These are phyloP conservation scores for Populus nigra DNA, from an alignment of 345 rosid genomes.

Conservation along the genomic window DNA sequence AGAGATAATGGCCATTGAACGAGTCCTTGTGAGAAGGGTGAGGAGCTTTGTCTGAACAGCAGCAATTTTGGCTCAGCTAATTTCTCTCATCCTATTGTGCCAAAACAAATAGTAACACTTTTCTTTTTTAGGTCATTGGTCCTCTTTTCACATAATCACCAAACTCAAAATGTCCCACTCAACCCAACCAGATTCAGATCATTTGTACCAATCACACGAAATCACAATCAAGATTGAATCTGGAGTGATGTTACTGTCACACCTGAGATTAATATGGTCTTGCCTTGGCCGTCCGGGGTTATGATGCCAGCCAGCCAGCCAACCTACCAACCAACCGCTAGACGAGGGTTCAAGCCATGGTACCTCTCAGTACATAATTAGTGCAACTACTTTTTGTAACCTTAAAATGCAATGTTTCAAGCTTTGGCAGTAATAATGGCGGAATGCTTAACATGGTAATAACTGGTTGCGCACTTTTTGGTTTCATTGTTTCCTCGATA, in stretches of 20 bases:
- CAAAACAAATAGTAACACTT: neutral
- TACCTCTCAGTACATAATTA: too few relatives aligned
- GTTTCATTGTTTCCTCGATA: neutral
- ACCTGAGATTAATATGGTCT: neutral
- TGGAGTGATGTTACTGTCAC: neutral
- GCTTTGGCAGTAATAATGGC: too few relatives aligned
- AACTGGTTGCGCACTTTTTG: neutral
- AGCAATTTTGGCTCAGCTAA: neutral
- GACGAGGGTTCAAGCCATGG: too few relatives aligned
- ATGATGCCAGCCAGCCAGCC: neutral
- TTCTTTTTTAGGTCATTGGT: neutral
- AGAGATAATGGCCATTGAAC: conserved; percentile 34
- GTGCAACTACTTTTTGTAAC: too few relatives aligned
- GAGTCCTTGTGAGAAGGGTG: conserved; percentile 41
- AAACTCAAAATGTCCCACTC: neutral
- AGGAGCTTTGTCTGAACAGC: conserved; percentile 22
- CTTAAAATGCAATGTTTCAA: too few relatives aligned
- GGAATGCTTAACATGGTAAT: neutral
- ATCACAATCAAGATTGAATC: neutral
- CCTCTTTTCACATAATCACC: neutral
- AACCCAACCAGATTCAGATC: neutral
- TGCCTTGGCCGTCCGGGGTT: neutral
- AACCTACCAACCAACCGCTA: too few relatives aligned
- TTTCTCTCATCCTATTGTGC: conserved; percentile 2
- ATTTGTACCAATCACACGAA: neutral